A percentile compares a stretch with the other conserved stretches of the same genome.
phyloP scores from a whole-genome alignment of 2,329 filamentous ascomycete species.

The Ascosphaera aggregata region DNA sequence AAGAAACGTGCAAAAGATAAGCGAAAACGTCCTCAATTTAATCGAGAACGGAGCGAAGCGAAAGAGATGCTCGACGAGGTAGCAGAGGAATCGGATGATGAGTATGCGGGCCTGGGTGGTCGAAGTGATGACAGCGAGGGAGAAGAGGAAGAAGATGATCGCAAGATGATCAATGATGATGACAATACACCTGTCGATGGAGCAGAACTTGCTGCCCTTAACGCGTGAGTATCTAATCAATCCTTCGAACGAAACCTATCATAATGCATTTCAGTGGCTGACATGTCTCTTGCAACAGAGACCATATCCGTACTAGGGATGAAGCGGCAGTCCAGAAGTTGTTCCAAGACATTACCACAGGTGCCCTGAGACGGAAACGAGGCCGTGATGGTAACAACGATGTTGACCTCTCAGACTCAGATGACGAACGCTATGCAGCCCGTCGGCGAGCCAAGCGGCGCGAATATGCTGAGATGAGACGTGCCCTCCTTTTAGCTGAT shows the following conservation, averaged over 20 bases:
- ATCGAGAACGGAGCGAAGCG: constrained; percentile 72
- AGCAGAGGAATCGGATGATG: constrained; percentile 92
- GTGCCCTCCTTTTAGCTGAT: constrained; percentile 64
- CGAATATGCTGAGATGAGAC: constrained; percentile 80
- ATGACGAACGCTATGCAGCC: constrained; percentile 54
- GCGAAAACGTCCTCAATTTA: constrained; percentile 38
- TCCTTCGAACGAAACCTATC: neutral
- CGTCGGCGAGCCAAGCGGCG: constrained; percentile 58
- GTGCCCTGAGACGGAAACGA: constrained; percentile 62
- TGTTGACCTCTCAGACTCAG: constrained; percentile 71
- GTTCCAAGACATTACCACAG: constrained; percentile 79
- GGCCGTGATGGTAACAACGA: constrained; percentile 46
- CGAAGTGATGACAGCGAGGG: constrained; percentile 66
- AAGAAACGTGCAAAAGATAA: constrained; percentile 34
- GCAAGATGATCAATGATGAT: constrained; percentile 79
- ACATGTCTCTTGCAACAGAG: constrained; percentile 26
- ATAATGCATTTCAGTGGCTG: too few species aligned
- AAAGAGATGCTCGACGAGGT: constrained; percentile 78
- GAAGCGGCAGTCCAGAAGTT: constrained; percentile 79
- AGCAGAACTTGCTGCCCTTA: constrained; percentile 60
- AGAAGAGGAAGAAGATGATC: constrained; percentile 51
- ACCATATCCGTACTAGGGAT: constrained; percentile 56
- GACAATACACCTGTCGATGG: constrained; percentile 56
- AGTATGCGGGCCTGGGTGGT: constrained; percentile 86
- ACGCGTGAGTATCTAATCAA: constrained; percentile 73